Conservation (phyloP, 176 grass and related monocot species). For the Musa troglodytarum region DNA sequence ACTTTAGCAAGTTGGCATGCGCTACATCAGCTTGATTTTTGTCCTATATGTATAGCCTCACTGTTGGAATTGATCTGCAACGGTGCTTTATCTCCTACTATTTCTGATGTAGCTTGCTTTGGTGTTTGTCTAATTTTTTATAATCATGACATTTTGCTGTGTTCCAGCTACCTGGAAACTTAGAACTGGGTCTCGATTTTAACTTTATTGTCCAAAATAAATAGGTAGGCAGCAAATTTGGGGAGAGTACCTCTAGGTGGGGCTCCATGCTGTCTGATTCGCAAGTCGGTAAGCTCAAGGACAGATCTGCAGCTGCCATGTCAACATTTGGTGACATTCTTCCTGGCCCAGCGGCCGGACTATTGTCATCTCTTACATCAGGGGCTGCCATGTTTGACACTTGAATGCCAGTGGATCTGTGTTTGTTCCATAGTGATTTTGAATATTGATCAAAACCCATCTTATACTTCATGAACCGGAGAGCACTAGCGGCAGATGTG, state of each 20-base stretch:
- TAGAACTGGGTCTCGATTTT: neutral
- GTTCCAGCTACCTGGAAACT: neutral
- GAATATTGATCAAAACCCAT: neutral
- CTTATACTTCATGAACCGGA: neutral
- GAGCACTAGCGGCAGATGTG: neutral
- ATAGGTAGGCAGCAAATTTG: conserved; percentile 98
- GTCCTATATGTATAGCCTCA: neutral
- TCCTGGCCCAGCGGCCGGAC: conserved; percentile 77
- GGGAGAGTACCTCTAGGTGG: conserved; percentile 93
- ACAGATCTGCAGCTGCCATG: conserved; percentile 34
- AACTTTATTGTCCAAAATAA: conserved; percentile 1
- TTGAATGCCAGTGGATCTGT: conserved; percentile 6
- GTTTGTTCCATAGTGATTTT: neutral
- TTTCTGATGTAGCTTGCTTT: neutral
- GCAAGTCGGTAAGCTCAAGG: conserved; percentile 67
- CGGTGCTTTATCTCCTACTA: no score
- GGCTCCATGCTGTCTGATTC: conserved; percentile 97
- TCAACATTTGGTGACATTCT: conserved; percentile 83
- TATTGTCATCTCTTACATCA: conserved; percentile 90
- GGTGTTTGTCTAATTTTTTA: neutral
- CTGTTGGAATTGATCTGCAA: no score
- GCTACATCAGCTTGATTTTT: neutral
- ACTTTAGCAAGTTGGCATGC: neutral
- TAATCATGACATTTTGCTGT: neutral
- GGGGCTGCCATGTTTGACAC: conserved; percentile 46